Conservation (phyloP, 371 early-diverging fungal genomes). For the Mucor mucedo region DNA sequence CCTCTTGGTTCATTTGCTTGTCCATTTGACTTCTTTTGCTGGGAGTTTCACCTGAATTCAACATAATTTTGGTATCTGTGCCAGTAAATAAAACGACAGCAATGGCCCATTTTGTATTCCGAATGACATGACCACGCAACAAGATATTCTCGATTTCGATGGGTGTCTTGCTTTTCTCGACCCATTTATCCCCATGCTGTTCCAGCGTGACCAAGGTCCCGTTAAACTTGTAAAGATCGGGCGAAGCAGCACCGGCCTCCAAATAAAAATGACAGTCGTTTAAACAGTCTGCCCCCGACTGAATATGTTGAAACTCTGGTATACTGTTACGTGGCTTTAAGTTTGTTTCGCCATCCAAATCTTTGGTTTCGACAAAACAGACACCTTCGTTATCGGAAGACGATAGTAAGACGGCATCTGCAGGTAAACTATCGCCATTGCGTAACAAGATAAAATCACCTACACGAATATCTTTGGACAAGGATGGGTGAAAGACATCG, state of each 20-base stretch:
- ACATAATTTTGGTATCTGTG: conserved; percentile 89
- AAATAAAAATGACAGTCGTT: conserved; percentile 60
- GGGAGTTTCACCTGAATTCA: conserved; percentile 86
- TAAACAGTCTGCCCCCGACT: conserved; percentile 67
- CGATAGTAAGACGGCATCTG: conserved; percentile 76
- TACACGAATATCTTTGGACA: conserved; percentile 75
- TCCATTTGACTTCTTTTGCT: conserved; percentile 92
- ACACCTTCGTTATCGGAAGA: conserved; percentile 68
- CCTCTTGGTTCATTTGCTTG: conserved; percentile 86
- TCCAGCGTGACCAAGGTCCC: conserved; percentile 59
- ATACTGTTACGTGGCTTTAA: conserved; percentile 79
- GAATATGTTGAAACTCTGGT: conserved; percentile 66
- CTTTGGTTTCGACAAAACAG: conserved; percentile 85
- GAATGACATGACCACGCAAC: conserved; percentile 87
- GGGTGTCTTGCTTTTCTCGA: conserved; percentile 56
- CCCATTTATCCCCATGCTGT: conserved; percentile 14
- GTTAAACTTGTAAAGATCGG: conserved; percentile 69
- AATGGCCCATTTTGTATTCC: conserved; percentile 89
- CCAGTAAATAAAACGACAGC: conserved; percentile 91
- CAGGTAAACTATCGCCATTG: conserved; percentile 92
- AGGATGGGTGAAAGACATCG: conserved; percentile 22
- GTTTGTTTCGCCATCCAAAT: conserved; percentile 94
- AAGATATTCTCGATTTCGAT: conserved; percentile 84
- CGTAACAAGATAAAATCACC: conserved; percentile 90
- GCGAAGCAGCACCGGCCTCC: conserved; percentile 75